Percentiles rank a stretch among this genome's conserved stretches.
Evolutionary conservation across 352 stramenopile genomes (phyloP).

Genomic region (Pythium biforme): DNA sequence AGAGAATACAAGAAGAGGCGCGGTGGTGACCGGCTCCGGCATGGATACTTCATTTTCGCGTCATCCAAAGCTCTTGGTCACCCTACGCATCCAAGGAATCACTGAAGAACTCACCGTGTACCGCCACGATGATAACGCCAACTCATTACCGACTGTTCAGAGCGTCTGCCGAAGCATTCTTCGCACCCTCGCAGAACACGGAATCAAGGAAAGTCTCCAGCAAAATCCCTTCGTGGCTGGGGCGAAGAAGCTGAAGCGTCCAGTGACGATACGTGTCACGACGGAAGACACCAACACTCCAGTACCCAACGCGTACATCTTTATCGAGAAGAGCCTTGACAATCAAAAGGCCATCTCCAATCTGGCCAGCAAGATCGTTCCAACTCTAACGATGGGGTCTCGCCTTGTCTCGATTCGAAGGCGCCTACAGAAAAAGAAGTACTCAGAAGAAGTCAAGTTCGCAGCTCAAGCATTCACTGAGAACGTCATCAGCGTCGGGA

Average conservation of each 20-base stretch:
- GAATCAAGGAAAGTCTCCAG: conserved; percentile 68
- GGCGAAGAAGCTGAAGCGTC: conserved; percentile 44
- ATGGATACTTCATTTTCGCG: neutral
- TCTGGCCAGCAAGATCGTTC: conserved; percentile 59
- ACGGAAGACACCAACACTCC: conserved; percentile 51
- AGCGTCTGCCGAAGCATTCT: conserved; percentile 51
- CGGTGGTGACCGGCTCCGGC: neutral
- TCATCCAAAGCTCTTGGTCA: conserved; percentile 29
- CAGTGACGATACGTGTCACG: conserved; percentile 50
- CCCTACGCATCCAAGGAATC: conserved; percentile 43
- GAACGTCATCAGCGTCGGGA: conserved; percentile 35
- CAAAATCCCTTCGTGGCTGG: conserved; percentile 55
- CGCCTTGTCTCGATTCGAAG: conserved; percentile 59
- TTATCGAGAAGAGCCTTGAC: conserved; percentile 56
- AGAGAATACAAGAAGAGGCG: neutral
- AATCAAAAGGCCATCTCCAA: conserved; percentile 39
- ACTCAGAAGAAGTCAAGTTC: conserved; percentile 32
- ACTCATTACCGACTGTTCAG: conserved; percentile 44
- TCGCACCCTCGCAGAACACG: conserved; percentile 41
- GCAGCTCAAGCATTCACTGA: conserved; percentile 32
- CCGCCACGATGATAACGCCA: conserved; percentile 31
- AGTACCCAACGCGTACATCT: conserved; percentile 49
- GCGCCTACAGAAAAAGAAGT: conserved; percentile 51
- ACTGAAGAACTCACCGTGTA: conserved; percentile 45
- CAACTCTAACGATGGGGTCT: conserved; percentile 64